A percentile compares a stretch with the other conserved stretches of the same genome.
Evolutionary conservation across 2,329 filamentous ascomycete genomes (phyloP).

Genomic region (Ophiosphaerella korrae): DNA sequence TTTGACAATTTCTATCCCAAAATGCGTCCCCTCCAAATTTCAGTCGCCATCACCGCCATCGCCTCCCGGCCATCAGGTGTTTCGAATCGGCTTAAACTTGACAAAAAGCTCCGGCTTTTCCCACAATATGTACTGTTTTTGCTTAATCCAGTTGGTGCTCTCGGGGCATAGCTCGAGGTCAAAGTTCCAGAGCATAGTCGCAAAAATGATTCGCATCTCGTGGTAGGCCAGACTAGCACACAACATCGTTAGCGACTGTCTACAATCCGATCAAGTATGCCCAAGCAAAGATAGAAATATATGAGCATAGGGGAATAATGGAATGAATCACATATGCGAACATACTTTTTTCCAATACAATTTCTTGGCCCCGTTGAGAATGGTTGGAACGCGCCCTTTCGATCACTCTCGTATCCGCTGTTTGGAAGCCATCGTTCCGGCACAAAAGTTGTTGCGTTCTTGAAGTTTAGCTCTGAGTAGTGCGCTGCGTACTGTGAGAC

Average conservation of each 20-base stretch:
- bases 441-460: no score
- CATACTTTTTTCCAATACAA: conserved; percentile 20
- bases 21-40: no score
- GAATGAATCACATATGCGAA: background rate
- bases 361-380: conserved; percentile 17
- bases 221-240: conserved; percentile 20
- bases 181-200: conserved; percentile 12
- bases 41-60: no score
- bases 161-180: background rate
- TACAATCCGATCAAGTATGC: no score
- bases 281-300: no score
- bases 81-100: no score
- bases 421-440: background rate
- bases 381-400: conserved; percentile 7
- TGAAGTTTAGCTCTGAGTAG: no score
- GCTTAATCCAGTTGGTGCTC: background rate
- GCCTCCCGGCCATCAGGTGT: no score
- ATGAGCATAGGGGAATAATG: background rate
- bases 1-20: no score
- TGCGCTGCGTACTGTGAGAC: no score
- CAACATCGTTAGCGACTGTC: background rate
- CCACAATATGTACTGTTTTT: no score
- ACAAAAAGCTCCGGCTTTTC: no score
- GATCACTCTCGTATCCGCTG: background rate
- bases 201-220: conserved; percentile 20